Conservation (phyloP, 1,284 basidiomycete species). For the Lentinula novae-zelandiae region DNA sequence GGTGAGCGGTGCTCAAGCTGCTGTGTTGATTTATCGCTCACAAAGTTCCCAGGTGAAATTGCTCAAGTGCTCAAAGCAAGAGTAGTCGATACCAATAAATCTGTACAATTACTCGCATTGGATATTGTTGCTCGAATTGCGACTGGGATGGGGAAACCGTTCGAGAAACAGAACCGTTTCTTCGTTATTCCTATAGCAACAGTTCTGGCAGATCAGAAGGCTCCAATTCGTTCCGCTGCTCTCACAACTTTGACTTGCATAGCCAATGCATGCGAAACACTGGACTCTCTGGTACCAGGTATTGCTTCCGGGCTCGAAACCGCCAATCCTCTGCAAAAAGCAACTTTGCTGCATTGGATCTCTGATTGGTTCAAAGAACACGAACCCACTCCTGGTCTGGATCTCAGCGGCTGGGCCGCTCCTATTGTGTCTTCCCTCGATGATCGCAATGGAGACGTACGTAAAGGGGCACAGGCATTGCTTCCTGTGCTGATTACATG, state of each 20-base stretch:
- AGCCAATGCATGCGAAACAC: constrained; percentile 77
- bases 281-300: constrained; percentile 80
- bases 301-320: constrained; percentile 81
- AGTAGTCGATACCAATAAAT: constrained; percentile 91
- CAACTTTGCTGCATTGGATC: constrained; percentile 84
- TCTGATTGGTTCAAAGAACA: constrained; percentile 76
- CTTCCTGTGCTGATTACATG: constrained; percentile 77
- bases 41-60: constrained; percentile 70
- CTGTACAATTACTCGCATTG: constrained; percentile 87
- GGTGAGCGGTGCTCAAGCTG: constrained; percentile 43
- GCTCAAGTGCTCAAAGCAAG: constrained; percentile 85
- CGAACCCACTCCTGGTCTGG: constrained; percentile 53
- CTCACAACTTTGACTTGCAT: constrained; percentile 81
- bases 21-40: not conserved
- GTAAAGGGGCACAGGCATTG: constrained; percentile 85
- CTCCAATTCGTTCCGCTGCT: constrained; percentile 78
- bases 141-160: constrained; percentile 90
- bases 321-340: constrained; percentile 86
- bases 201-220: constrained; percentile 93
- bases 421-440: constrained; percentile 84
- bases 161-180: constrained; percentile 84
- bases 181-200: constrained; percentile 79
- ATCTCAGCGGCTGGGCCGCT: constrained; percentile 70
- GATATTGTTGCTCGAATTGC: constrained; percentile 91
- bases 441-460: constrained; percentile 88